Conservation (phyloP, 2,329 filamentous ascomycete genomes). For the Paracoccidioides lutzii region DNA sequence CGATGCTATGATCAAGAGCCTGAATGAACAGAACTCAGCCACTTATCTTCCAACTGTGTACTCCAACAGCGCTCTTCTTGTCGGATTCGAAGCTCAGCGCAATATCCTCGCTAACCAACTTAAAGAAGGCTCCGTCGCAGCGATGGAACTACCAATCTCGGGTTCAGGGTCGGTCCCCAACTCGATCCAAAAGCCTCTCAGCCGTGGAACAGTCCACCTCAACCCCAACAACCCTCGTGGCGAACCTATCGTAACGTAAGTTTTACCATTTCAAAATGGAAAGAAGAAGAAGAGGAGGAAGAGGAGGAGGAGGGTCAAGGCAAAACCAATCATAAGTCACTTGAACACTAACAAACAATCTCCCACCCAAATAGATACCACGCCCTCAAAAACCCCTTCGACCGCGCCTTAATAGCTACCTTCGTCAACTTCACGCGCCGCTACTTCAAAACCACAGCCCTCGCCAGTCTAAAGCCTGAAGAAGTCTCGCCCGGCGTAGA, state of each 20-base stretch:
- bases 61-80: conserved; percentile 8
- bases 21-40: neutral
- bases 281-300: neutral
- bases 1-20: conserved; percentile 4
- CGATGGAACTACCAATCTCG: conserved; percentile 12
- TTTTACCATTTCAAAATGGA: neutral
- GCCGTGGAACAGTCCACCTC: conserved; percentile 13
- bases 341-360: neutral
- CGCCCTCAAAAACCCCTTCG: conserved; percentile 11
- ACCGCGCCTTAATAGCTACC: conserved; percentile 9
- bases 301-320: no score
- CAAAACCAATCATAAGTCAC: neutral
- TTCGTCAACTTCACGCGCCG: conserved; percentile 10
- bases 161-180: conserved; percentile 11
- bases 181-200: conserved; percentile 14
- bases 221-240: conserved; percentile 9
- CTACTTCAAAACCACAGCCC: conserved; percentile 5
- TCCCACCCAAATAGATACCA: neutral
- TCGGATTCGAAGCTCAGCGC: conserved; percentile 14
- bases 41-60: conserved; percentile 6
- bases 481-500: conserved; percentile 10
- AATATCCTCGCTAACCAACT: conserved; percentile 9
- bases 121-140: conserved; percentile 12
- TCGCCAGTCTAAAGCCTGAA: conserved; percentile 2
- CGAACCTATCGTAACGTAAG: conserved; percentile 10